These are phyloP conservation scores for Leccinum cinnamomeum DNA, from an alignment of 1,284 basidiomycete genomes.

Conservation along the genomic window DNA sequence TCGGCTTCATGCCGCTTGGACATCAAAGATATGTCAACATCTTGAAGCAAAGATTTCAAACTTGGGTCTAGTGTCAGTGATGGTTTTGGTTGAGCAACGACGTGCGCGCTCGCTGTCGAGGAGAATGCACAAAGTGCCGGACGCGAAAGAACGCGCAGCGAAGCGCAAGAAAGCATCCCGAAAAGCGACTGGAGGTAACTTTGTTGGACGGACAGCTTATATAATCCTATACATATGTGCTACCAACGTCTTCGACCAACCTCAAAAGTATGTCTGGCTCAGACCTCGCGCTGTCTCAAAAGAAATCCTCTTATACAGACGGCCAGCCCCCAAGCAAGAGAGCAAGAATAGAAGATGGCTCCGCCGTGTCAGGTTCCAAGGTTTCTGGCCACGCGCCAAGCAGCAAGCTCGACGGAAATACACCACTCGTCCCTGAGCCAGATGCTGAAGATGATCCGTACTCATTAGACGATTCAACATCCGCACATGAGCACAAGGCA, in stretches of 20 bases:
- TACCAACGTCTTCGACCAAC: background rate
- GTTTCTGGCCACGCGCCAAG: conserved; percentile 15
- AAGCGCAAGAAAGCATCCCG: conserved; percentile 26
- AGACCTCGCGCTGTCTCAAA: conserved; percentile 9
- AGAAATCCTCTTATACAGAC: conserved; percentile 10
- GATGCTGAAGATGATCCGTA: conserved; percentile 56
- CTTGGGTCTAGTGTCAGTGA: conserved; percentile 64
- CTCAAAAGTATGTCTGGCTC: conserved; percentile 19
- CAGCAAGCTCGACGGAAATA: conserved; percentile 31
- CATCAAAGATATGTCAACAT: conserved; percentile 63
- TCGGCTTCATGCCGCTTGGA: conserved; percentile 37
- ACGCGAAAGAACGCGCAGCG: conserved; percentile 27
- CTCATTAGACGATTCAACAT: conserved; percentile 38
- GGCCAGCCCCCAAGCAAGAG: conserved; percentile 46
- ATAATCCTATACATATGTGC: conserved; percentile 16
- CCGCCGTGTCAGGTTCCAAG: conserved; percentile 19
- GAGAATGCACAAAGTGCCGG: conserved; percentile 21
- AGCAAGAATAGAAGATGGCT: conserved; percentile 33
- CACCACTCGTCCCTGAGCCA: conserved; percentile 21
- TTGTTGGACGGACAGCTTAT: conserved; percentile 16
- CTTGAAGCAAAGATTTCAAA: conserved; percentile 56
- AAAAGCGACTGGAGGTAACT: background rate
- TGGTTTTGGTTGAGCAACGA: conserved; percentile 39
- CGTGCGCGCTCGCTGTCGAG: conserved; percentile 18
- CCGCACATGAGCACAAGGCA: conserved; percentile 51